Percentiles rank a stretch among this genome's conserved stretches.
Conservation (phyloP, 2,329 filamentous ascomycete species). For the Fusarium sp. region DNA sequence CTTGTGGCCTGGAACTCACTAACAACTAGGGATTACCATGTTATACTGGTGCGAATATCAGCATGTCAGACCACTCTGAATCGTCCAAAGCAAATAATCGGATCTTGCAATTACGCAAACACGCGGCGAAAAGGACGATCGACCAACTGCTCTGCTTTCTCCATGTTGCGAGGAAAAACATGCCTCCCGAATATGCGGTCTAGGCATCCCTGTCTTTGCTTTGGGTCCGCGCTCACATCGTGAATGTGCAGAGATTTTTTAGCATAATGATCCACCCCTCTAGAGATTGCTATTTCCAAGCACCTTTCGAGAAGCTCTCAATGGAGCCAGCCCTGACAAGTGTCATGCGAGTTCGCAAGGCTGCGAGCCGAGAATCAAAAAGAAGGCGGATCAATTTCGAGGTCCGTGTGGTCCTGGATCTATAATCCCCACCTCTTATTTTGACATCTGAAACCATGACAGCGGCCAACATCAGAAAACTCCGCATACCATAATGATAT, state of each 20-base stretch:
- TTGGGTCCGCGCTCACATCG: conserved; percentile 35
- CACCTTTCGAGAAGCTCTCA: conserved; percentile 31
- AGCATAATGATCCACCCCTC: conserved; percentile 46
- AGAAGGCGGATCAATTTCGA: conserved; percentile 35
- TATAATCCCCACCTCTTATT: conserved; percentile 35
- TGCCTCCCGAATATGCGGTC: conserved; percentile 45
- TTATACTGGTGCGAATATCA: conserved; percentile 24
- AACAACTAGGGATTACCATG: conserved; percentile 26
- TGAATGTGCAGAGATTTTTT: conserved; percentile 44
- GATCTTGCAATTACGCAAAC: conserved; percentile 15
- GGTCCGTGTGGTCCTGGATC: conserved; percentile 19
- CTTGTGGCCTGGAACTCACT: conserved; percentile 33
- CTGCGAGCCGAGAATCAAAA: conserved; percentile 29
- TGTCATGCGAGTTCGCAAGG: conserved; percentile 41
- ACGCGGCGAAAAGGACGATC: conserved; percentile 23
- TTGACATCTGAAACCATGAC: conserved; percentile 36
- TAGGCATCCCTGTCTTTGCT: conserved; percentile 45
- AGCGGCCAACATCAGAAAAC: conserved; percentile 27
- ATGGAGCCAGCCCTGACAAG: conserved; percentile 26
- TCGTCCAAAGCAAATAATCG: conserved; percentile 24
- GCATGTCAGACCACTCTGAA: conserved; percentile 22
- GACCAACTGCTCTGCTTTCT: conserved; percentile 10
- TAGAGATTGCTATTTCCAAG: conserved; percentile 44
- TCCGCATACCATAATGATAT: conserved; percentile 1
- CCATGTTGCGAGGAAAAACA: conserved; percentile 37